Conservation (phyloP, 2,329 filamentous ascomycete species). For the Cordyceps pruinosa region DNA sequence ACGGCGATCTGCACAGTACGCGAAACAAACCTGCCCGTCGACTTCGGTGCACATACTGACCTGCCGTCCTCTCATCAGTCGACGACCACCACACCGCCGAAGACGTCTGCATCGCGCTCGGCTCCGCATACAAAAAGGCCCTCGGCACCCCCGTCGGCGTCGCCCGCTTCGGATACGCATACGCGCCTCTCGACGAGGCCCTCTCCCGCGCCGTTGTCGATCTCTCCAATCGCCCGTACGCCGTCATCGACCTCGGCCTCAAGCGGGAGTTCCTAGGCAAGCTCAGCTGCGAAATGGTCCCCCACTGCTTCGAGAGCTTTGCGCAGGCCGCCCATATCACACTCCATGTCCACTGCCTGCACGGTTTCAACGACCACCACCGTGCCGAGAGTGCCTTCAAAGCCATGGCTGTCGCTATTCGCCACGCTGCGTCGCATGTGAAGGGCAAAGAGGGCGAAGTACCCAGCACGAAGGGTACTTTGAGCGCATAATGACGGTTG, state of each 20-base stretch:
- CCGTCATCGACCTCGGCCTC: conserved; percentile 75
- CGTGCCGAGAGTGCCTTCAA: conserved; percentile 96
- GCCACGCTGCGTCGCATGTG: conserved; percentile 67
- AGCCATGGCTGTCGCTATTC: conserved; percentile 80
- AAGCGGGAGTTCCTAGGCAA: conserved; percentile 90
- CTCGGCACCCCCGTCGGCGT: conserved; percentile 74
- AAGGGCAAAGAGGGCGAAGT: conserved; percentile 84
- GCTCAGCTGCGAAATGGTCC: conserved; percentile 92
- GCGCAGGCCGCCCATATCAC: conserved; percentile 84
- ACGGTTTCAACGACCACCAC: conserved; percentile 93
- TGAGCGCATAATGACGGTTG: conserved; percentile 46
- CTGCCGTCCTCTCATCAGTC: conserved; percentile 38
- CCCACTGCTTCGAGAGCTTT: conserved; percentile 91
- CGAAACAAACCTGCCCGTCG: not conserved
- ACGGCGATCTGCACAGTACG: conserved; percentile 86
- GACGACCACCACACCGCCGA: conserved; percentile 98
- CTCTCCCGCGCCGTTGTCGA: conserved; percentile 91
- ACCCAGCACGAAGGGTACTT: conserved; percentile 90
- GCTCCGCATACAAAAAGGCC: conserved; percentile 73
- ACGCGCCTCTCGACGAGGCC: conserved; percentile 91
- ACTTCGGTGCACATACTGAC: not conserved
- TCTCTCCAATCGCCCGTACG: conserved; percentile 84
- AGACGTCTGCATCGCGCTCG: conserved; percentile 88
- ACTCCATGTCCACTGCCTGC: conserved; percentile 88
- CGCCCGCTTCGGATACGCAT: conserved; percentile 84